Evolutionary conservation across 2,329 filamentous ascomycete species (phyloP).

Genomic region (Parascedosporium putredinis): DNA sequence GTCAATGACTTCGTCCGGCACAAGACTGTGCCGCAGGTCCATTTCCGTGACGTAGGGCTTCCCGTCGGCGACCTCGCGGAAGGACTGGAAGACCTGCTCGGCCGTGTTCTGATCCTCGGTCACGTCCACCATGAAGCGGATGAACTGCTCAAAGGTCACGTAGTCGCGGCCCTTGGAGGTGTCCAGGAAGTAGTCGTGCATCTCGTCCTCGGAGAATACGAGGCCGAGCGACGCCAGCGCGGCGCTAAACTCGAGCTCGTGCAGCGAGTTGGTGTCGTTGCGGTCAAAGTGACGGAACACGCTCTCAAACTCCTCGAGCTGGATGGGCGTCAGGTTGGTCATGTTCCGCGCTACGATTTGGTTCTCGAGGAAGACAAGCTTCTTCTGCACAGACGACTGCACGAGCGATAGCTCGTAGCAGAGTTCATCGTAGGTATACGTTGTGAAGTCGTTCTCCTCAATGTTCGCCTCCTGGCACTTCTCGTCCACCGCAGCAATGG

Average conservation of each 20-base stretch:
- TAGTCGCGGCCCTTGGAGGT: slow-evolving; percentile 70
- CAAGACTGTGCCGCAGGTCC: slow-evolving; percentile 86
- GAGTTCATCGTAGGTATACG: slow-evolving; percentile 94
- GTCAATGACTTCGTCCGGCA: slow-evolving; percentile 94
- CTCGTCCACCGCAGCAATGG: slow-evolving; percentile 74
- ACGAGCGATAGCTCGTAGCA: slow-evolving; percentile 88
- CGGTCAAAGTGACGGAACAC: slow-evolving; percentile 98
- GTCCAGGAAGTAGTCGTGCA: slow-evolving; percentile 88
- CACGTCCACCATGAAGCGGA: slow-evolving; percentile 97
- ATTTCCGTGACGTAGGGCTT: slow-evolving; percentile 99
- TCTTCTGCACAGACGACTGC: slow-evolving; percentile 87
- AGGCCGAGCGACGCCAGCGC: slow-evolving; percentile 89
- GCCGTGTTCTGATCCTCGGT: slow-evolving; percentile 98
- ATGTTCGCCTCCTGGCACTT: slow-evolving; percentile 96
- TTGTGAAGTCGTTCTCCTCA: slow-evolving; percentile 99
- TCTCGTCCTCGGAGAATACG: slow-evolving; percentile 95
- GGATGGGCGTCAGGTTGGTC: slow-evolving; percentile 97
- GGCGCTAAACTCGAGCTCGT: slow-evolving; percentile 91
- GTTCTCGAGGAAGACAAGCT: slow-evolving; percentile 92
- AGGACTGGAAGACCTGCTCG: slow-evolving; percentile 96
- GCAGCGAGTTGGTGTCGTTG: slow-evolving; percentile 78
- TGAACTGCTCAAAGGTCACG: slow-evolving; percentile 97
- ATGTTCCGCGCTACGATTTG: slow-evolving; percentile 97
- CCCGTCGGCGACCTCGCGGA: slow-evolving; percentile 93
- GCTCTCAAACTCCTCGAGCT: slow-evolving; percentile 95